Base-by-base conservation (phyloP, 2,329 filamentous ascomycete species). In the Colletotrichum spaethianum region DNA sequence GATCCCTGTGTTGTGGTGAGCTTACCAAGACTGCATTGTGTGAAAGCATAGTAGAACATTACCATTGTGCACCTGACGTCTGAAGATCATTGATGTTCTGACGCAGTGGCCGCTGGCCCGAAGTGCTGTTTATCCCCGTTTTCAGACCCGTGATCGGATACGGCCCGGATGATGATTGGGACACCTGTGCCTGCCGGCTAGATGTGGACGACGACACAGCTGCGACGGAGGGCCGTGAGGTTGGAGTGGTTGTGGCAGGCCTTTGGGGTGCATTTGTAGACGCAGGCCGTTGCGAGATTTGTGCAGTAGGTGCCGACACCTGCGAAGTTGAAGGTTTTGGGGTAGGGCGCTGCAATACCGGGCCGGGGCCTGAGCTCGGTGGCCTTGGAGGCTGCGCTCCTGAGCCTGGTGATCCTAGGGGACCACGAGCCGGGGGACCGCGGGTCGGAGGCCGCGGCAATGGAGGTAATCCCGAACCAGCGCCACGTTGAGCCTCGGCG, bases 1-100 rank as follows among this genome's bases (percentile, higher is more conserved):
- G 80, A 79, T 91, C 70, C 70, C 70, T 72, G 60, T 4, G 20
- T 38, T 36, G 26, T 42, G 20, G 48, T 64, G 4, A 63, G 61
- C 36, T 42, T 33, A 55, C 11, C 6, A 23, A 11, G 20, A 33
- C 23, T 33, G 1, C 18, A 23, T 33, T 14, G 20, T n/a, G 36
- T 23, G 36, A 23, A 23, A 44, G 14, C 26, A 31, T 33, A 26
- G 36, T 26, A 44, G 11, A 33, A 18, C 44, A 23, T 20, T 55
- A 64, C 65, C 65, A 67, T 55, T 67, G 52, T n/a, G 65, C 61
- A 36, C 61, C 61, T 23, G 61, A 64, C 0, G 18, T 9, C 36
- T 55, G 61, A 38, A 64, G 61, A 33, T 64, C 48, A 12, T 55
- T 55, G 26, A 64, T 64, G 61, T 44, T 64, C 48, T n/a, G 48